phyloP scores from a whole-genome alignment of 1,284 basidiomycete species.

The Rhodotorula sp. region DNA sequence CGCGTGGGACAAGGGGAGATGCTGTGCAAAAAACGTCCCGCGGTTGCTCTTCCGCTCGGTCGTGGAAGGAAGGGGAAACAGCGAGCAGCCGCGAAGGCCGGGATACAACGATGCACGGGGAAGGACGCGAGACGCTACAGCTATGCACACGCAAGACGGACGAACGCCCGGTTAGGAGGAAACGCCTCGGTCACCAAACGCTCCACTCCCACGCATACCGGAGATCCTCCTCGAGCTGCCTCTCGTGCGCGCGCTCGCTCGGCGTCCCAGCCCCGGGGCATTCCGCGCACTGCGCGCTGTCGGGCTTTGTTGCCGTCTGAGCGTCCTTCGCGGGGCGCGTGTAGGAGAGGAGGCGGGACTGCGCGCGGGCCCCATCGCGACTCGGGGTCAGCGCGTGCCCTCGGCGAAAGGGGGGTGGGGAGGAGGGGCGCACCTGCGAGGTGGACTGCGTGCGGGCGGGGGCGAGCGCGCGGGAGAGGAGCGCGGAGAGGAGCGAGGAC shows the following conservation, averaged over 20 bases:
- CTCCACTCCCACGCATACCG: slow-evolving; percentile 9
- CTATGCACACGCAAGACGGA: too few relatives aligned
- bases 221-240: background rate
- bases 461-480: slow-evolving; percentile 2
- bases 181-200: background rate
- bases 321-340: background rate
- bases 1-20: background rate
- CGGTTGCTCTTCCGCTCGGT: too few relatives aligned
- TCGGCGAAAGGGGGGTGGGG: background rate
- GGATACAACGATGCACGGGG: too few relatives aligned
- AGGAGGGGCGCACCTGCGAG: slow-evolving; percentile 1
- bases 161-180: too few relatives aligned
- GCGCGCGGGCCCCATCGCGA: background rate
- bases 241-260: background rate
- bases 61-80: too few relatives aligned
- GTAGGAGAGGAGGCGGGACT: slow-evolving; percentile 1
- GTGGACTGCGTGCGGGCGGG: background rate
- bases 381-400: too few relatives aligned
- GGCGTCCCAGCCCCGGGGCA: background rate
- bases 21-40: too few relatives aligned
- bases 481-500: slow-evolving; percentile 3
- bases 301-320: background rate
- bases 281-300: too few relatives aligned
- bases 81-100: too few relatives aligned
- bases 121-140: too few relatives aligned